A percentile compares a stretch with the other conserved stretches of the same genome.
Evolutionary conservation across 2,329 filamentous ascomycete species (phyloP).

Genomic region (Verruconis gallopava): DNA sequence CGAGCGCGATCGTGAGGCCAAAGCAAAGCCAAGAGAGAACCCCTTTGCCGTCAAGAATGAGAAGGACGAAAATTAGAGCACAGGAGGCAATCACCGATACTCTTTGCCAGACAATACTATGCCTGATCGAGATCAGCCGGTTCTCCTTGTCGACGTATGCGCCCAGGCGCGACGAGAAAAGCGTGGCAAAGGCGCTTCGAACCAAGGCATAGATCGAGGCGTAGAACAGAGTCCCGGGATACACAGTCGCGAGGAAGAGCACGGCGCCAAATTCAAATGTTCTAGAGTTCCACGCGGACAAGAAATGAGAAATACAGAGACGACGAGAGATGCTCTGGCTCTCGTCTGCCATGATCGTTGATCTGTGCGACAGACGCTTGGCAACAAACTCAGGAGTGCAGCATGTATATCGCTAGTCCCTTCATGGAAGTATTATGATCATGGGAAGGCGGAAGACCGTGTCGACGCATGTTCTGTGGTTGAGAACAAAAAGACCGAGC

Average conservation of each 20-base stretch:
- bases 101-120: conserved; percentile 28
- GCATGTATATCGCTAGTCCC: too few species aligned
- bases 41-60: background rate
- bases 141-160: conserved; percentile 41
- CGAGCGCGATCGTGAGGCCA: conserved; percentile 35
- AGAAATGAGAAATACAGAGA: conserved; percentile 34
- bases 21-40: conserved; percentile 15
- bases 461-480: too few species aligned
- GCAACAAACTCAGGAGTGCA: too few species aligned
- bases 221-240: conserved; percentile 45
- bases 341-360: too few species aligned
- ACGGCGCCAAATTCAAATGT: conserved; percentile 38
- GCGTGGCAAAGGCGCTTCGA: conserved; percentile 43
- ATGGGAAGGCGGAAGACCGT: too few species aligned
- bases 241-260: conserved; percentile 33
- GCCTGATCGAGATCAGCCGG: conserved; percentile 25
- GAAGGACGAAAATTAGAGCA: conserved; percentile 2
- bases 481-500: too few species aligned
- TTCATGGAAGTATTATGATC: too few species aligned
- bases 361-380: too few species aligned
- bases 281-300: conserved; percentile 37
- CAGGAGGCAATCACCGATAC: conserved; percentile 22
- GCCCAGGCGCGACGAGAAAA: conserved; percentile 48
- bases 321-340: background rate
- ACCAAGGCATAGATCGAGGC: conserved; percentile 57